Evolutionary conservation across 768 basidiomycete genomes (phyloP), one percentile per base, ranked within the genome.

Genomic region (Lactarius akahatsu): DNA sequence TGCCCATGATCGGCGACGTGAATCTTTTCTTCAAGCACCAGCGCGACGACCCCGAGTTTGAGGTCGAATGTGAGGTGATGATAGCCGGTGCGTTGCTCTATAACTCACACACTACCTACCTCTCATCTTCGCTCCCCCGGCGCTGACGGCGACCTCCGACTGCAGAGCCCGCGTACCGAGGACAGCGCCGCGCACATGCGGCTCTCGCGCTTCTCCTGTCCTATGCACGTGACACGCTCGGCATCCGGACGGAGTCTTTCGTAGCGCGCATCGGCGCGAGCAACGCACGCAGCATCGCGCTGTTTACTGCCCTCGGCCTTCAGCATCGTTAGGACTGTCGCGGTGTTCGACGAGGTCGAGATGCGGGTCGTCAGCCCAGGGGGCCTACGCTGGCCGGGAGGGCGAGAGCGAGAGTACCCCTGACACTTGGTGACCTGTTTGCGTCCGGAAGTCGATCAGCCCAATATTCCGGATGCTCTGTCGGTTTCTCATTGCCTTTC

Each of bases 31-130:
- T 96, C 52, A 89, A 89, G 56, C 86, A 87, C 56, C 70, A 74
- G 20, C 75, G 69, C 38, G 71, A 65, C 11, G 70, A 72, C 23
- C 70, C 69, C 11, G 77, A 77, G 40, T 83, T 85, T 63, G 88
- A 94, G 68, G 91, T 86, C 2, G 96, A 98, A 73, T 84, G 87
- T 32, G 94, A 96, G 75, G 87, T 96, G 66, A 98, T 96, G 95
- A 90, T 96, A 67, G 94, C 94, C 72, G 90, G 92, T 88, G 68
- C 63, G 79, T 70, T 70, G 59, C 38, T 36, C 20, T 10, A 20
- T 15, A 18, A 10, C 8, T 15, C 43, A 16, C 45, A 16, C 43
- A 32, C 30, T 30, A 23, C n/a, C 26, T n/a, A n/a, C 3, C 9
- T 18, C 47, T 32, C 30, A 15, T 20, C 3, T 61, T 7, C 11